Base-by-base conservation (phyloP, 306 rosid species). In the Canavalia gladiata region DNA sequence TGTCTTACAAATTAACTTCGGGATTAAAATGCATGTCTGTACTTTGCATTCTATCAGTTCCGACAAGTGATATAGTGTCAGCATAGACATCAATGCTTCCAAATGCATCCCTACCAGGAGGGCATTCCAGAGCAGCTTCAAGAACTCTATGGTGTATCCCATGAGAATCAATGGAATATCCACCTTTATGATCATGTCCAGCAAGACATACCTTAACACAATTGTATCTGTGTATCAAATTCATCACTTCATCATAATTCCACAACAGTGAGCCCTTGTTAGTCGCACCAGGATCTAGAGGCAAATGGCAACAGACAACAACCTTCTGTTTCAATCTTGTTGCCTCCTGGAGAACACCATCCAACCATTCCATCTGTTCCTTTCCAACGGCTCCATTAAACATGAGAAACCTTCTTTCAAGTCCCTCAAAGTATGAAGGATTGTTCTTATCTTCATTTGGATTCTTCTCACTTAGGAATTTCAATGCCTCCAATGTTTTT, bases 121-220 rank as follows among this genome's bases (percentile, higher is more conserved):
- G 97, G 69, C 97, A 95, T 81, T 95, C 97, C 51, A 95, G 88
- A 76, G 97, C 95, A 7, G 97, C 97, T 90, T 95, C 99, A 62
- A 95, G 88, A 87, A 83, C 89, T 86, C 93, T 83, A 62, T 93
- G 99, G 82, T 91, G 92, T 28, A 95, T 82, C 75, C 99, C 99
- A 42, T 88, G 91, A 77, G 97, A 91, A 81, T 95, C 99, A 63
- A 90, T 68, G 0, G 88, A 75, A 83, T 87, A 84, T 18, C 99
- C 99, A 12, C 94, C 99, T 86, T 39, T 82, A 85, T 95, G 97
- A 86, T 90, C 86, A 51, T 95, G 99, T 28, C 99, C 97, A 6
- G 92, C 89, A 39, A 95, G 67, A 80, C 95, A 91, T 30, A 87
- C 94, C 88, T 92, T 93, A 12, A 95, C 99, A 42, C 97, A 93